phyloP scores from a whole-genome alignment of 1,284 basidiomycete species.

The Leccinum proliferum region DNA sequence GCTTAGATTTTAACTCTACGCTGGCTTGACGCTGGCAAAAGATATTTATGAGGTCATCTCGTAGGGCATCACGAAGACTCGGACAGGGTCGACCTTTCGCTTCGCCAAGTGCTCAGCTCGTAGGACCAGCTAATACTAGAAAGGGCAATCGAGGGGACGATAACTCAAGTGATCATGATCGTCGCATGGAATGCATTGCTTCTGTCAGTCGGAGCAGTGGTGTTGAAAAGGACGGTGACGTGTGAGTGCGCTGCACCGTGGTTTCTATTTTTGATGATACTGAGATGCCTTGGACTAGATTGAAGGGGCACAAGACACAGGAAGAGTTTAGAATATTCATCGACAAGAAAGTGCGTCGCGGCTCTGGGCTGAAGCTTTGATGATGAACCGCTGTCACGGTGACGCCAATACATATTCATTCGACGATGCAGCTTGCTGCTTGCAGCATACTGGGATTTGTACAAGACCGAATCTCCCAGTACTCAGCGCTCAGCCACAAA shows the following conservation, averaged over 20 bases:
- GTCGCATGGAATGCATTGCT: slow-evolving; percentile 53
- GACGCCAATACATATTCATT: neutral
- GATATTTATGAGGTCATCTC: slow-evolving; percentile 17
- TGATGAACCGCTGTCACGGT: neutral
- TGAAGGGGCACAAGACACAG: slow-evolving; percentile 53
- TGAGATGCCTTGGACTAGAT: slow-evolving; percentile 36
- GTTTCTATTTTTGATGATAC: slow-evolving; percentile 22
- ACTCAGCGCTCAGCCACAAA: slow-evolving; percentile 5
- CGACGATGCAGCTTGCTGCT: slow-evolving; percentile 33
- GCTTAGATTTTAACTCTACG: neutral
- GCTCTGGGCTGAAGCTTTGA: neutral
- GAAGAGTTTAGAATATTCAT: slow-evolving; percentile 62
- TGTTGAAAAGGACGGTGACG: slow-evolving; percentile 62
- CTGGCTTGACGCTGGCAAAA: neutral
- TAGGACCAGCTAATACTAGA: neutral
- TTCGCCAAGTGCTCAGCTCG: neutral
- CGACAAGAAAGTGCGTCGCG: slow-evolving; percentile 47
- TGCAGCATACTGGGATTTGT: slow-evolving; percentile 31
- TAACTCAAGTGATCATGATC: slow-evolving; percentile 11
- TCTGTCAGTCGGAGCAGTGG: slow-evolving; percentile 71
- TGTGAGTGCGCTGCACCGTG: slow-evolving; percentile 39
- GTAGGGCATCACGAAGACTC: slow-evolving; percentile 1
- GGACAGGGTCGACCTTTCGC: slow-evolving; percentile 8
- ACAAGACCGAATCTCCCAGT: slow-evolving; percentile 4
- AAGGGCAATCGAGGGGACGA: slow-evolving; percentile 3